Base-by-base conservation (phyloP, 1,139 yeast species). In the Saccharomyces pastorianus region DNA sequence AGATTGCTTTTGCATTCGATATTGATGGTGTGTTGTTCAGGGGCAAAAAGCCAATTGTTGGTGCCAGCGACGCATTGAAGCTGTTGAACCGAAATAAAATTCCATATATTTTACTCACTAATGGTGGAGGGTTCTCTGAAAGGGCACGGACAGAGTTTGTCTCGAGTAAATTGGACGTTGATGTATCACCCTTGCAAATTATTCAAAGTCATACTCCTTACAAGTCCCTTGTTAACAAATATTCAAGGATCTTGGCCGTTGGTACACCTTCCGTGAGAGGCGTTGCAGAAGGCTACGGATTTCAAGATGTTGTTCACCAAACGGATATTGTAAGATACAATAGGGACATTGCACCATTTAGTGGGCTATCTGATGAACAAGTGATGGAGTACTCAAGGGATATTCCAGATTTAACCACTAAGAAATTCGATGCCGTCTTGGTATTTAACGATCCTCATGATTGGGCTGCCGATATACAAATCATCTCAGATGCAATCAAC, bases 181-280 rank as follows among this genome's bases (percentile, higher is more conserved):
- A 74, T 1, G 73, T 88, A 23, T 76, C 79, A 7, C 79, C 83
- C 4, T 72, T 77, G 49, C 97, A 91, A 66, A 74, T 93, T 46
- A 83, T 93, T 13, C 96, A 88, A 69, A 84, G 95, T 51, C 99
- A 93, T 71, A 91, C 98, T 0, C 99, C 98, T 0, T 84, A 87
- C 77, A 80, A 79, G 60, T 78, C 83, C 0, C 73, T 88, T 53
- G 81, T 80, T 0, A 69, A 73, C 23, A 73, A 76, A 52, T 84
- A 75, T 62, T 59, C 79, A 42, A 74, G 90, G 14, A 90, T 90
- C 7, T 71, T 91, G 59, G 90, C 88, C 1, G 85, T 90, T 23
- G 98, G 98, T 4, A 96, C 96, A 0, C 84, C 84, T 20, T 80
- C 79, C 5, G 95, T 88, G 58, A 76, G 96, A 48, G 71, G 76